Base-by-base conservation (phyloP, 352 stramenopile species). In the Phytophthora pseudosyringae region DNA sequence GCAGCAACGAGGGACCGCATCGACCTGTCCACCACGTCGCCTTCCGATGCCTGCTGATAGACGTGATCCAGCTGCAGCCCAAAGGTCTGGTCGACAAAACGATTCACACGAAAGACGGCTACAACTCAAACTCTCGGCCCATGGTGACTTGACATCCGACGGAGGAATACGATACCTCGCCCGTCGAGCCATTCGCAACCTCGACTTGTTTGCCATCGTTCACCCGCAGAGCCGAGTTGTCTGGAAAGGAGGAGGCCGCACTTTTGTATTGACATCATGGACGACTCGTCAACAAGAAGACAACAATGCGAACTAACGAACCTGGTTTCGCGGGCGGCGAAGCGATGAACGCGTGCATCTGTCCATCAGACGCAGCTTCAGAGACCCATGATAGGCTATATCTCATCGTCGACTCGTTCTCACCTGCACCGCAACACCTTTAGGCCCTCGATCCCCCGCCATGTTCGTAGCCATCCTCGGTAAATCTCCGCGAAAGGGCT, bases 21-120 rank as follows among this genome's bases (percentile, higher is more conserved):
- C 3, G 80, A 77, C 15, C 78, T 67, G 32, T 88, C 80, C 26
- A 84, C 60, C 7, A 91, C 43, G 5, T 86, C 79, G 25, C 31
- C 36, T 59, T 80, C 80, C 0, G 62, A 73, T 5, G 60, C 59
- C 11, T 80, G 55, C 25, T 88, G 68, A 36, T 81, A 86, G 5
- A 80, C 67, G 35, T 83, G 68, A 38, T 85, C 78, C 5, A 80
- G 25, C 7, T 50, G 59, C 5, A 87, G 31, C 7, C 21, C 52
- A 11, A 63, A 44, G 8, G 63, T 67, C 75, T 84, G 40, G 16
- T 39, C 41, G 21, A 5, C 51, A 54, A 52, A 18, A 9, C 28
- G 31, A 15, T 15, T 29, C 13, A 13, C 18, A 29, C 16, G 28
- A 35, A 36, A n/a, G 5, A 50, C 25, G 7, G 33, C 15, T 5